Conservation (phyloP, 2,329 filamentous ascomycete species). For the Aspergillus ochraceus region DNA sequence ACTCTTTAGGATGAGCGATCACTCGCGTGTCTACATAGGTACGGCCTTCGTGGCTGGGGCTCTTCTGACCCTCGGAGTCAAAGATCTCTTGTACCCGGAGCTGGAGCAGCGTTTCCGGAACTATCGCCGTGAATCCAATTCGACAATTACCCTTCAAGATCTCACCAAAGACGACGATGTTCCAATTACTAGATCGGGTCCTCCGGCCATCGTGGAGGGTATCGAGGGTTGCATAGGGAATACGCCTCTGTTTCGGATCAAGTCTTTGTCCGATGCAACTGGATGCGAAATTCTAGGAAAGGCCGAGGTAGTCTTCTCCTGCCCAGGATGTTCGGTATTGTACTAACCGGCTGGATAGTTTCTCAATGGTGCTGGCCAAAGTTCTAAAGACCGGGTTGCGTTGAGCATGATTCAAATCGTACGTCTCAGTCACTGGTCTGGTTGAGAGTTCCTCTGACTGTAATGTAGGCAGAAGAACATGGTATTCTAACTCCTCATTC, state of each 20-base stretch:
- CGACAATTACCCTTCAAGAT: constrained; percentile 8
- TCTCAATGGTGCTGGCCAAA: constrained; percentile 89
- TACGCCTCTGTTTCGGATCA: constrained; percentile 84
- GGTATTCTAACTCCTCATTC: constrained; percentile 75
- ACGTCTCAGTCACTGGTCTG: constrained; percentile 13
- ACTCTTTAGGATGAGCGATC: constrained; percentile 31
- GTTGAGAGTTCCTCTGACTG: constrained; percentile 9
- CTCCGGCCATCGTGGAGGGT: constrained; percentile 64
- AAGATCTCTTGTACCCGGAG: constrained; percentile 75
- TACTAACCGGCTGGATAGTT: constrained; percentile 53
- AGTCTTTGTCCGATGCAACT: constrained; percentile 80
- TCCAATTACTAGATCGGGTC: constrained; percentile 28
- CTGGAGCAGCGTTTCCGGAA: constrained; percentile 62
- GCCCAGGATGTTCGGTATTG: not conserved
- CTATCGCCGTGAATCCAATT: constrained; percentile 37
- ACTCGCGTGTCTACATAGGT: constrained; percentile 56
- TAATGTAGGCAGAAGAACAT: constrained; percentile 67
- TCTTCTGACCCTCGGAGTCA: constrained; percentile 72
- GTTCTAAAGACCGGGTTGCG: constrained; percentile 92
- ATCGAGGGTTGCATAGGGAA: constrained; percentile 92
- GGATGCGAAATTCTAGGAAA: constrained; percentile 90
- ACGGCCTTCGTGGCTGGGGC: constrained; percentile 77
- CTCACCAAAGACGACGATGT: constrained; percentile 14
- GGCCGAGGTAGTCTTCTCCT: constrained; percentile 63
- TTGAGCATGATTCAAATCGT: constrained; percentile 77